Evolutionary conservation across 2,329 filamentous ascomycete genomes (phyloP), one percentile per base, ranked within the genome.

Genomic region (Ascochyta fabae): DNA sequence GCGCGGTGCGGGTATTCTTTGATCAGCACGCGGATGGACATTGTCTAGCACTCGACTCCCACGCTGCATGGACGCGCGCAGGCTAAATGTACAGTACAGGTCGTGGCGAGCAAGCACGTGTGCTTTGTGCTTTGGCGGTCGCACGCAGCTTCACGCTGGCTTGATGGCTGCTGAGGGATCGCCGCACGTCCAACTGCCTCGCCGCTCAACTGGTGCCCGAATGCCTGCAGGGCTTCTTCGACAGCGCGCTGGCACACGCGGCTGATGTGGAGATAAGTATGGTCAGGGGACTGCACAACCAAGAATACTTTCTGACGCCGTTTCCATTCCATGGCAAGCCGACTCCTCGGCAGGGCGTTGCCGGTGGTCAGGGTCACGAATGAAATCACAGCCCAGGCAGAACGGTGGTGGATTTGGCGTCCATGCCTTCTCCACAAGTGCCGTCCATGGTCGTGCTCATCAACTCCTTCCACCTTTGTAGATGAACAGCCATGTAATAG

Each of bases 1-100:
- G 92, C 90, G 63, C 94, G 90, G 73, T 92, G 87, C 64, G 92
- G 92, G 71, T 91, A 86, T 72, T 97, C 92, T 79, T 90, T 90
- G 75, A 96, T 87, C 69, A 95, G 85, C 58, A 96, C 86, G 69
- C 89, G 88, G 78, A 92, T 89, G 56, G 70, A 73, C 71, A 75
- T 75, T 38, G 29, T 56, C 27, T 47, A 31, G 47, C 53, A 38
- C 16, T 31, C 29, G 29, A 31, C 12, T 31, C 12, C 12, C 29
- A 31, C 29, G 29, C 29, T 31, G 29, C 29, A 12, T 31, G 13
- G 42, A 47, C 48, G 53, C 33, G 53, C 38, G 47, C 52, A 40
- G 35, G 48, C 29, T 33, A 39, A 35, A 44, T 49, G 45, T 24
- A 48, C 27, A 35, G 45, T 24, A 48, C 27, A 35, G 47, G 60